Percentiles rank a stretch among this genome's conserved stretches.
These are phyloP conservation scores for Ceratocystis colombiana DNA, from an alignment of 2,329 filamentous ascomycete species.

Conservation along the genomic window DNA sequence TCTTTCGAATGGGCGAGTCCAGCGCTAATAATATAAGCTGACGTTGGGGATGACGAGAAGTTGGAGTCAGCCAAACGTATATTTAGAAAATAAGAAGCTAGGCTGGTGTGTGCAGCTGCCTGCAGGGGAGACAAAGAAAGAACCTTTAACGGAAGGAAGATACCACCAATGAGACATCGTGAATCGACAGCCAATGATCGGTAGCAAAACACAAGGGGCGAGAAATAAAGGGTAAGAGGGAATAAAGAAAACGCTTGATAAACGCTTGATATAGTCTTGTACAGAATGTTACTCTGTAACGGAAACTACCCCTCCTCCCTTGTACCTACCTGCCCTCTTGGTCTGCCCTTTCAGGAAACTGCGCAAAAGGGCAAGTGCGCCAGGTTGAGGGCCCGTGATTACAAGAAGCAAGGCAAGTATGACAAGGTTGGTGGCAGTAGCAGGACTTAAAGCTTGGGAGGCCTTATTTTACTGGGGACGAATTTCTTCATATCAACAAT, in stretches of 20 bases:
- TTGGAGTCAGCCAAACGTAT: not conserved
- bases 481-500: constrained; percentile 1
- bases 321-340: not conserved
- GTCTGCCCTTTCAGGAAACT: not conserved
- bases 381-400: constrained; percentile 5
- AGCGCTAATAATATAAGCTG: not conserved
- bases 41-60: not conserved
- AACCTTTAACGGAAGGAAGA: not conserved
- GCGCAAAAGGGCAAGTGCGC: constrained; percentile 3
- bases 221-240: not conserved
- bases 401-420: not conserved
- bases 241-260: not conserved
- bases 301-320: not conserved
- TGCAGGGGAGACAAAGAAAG: not conserved
- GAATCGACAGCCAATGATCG: not conserved
- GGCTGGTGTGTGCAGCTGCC: not conserved
- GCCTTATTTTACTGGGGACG: not conserved
- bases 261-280: not conserved
- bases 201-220: not conserved
- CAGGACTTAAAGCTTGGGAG: no score
- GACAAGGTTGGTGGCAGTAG: not conserved
- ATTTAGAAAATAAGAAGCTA: not conserved
- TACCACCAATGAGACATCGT: not conserved
- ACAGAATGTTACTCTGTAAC: not conserved
- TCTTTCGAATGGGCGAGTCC: not conserved